Evolutionary conservation across 345 rosid genomes (phyloP), one percentile per base, ranked within the genome.

Genomic region (Psidium guajava): DNA sequence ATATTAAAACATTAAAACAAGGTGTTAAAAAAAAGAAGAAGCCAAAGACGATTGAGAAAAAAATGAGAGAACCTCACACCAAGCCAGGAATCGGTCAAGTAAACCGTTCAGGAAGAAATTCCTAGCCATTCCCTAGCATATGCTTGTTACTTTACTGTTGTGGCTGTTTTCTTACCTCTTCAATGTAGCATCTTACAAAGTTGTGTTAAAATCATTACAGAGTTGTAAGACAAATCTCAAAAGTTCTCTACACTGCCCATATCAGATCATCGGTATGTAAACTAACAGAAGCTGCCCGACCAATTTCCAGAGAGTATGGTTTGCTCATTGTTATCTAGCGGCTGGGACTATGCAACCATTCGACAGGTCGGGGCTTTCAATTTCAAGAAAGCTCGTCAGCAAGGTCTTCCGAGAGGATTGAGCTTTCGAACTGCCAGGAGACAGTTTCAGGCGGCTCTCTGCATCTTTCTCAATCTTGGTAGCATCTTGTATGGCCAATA

Each of bases 401-500:
- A 95, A 88, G 6, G 99, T 96, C 86, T 96, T 98, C 83, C 98
- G 90, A 11, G 99, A 89, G 89, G 95, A 93, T 80, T 93, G 97
- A 18, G 89, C 98, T 85, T 85, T 94, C 44, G 94, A 93, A 87
- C 92, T 81, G 44, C 91, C 85, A 11, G 91, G 81, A 11, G 87
- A 86, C 61, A 90, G 84, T 83, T 89, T 95, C 51, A 90, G 85
- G 84, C 83, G 84, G 22, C 54, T 57, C 36, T 86, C 90, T 0
- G 92, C 93, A 18, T 75, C 98, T 87, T 85, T 93, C 83, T 95
- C 99, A 14, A 94, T 98, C 91, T 93, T 94, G 86, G 87, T 91
- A 3, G 99, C 99, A 57, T 98, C 99, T 86, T 96, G 98, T 84
- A 95, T 92, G 98, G 98, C 95, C 90, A 92, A 42, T 20, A 95